Conservation (phyloP, 331 rosid species). For the Malus hybrid region DNA sequence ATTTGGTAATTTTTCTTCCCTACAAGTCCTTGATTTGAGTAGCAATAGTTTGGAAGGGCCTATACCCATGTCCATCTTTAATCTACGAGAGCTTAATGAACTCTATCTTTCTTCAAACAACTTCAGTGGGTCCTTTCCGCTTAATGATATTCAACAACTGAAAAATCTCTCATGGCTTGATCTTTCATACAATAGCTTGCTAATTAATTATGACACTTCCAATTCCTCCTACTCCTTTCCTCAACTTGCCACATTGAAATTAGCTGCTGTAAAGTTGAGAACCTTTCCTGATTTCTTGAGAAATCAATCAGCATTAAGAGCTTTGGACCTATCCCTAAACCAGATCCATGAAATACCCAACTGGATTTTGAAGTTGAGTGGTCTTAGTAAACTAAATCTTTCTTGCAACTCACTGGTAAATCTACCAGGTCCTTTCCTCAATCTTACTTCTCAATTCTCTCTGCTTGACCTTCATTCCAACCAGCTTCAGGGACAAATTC, state of each 20-base stretch:
- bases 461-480: no score
- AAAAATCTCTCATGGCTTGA: conserved; percentile 33
- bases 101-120: conserved; percentile 43
- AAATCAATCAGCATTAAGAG: conserved; percentile 8
- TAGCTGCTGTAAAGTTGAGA: conserved; percentile 31
- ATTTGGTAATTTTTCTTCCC: no score
- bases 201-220: background rate
- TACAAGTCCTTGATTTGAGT: conserved; percentile 27
- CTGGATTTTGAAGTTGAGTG: conserved; percentile 39
- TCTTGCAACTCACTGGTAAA: no score
- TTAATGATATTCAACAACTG: background rate
- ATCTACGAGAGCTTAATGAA: conserved; percentile 6
- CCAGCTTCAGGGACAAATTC: no score
- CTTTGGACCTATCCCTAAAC: conserved; percentile 50
- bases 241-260: conserved; percentile 5
- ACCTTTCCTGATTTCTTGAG: conserved; percentile 11
- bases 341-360: conserved; percentile 28
- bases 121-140: conserved; percentile 24
- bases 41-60: conserved; percentile 41
- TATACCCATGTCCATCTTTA: conserved; percentile 23
- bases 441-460: no score
- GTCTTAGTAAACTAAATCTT: background rate
- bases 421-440: no score
- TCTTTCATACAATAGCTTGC: conserved; percentile 46
- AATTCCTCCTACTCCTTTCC: background rate